phyloP scores from a whole-genome alignment of 139 green algal species.

The Micractinium sp. region DNA sequence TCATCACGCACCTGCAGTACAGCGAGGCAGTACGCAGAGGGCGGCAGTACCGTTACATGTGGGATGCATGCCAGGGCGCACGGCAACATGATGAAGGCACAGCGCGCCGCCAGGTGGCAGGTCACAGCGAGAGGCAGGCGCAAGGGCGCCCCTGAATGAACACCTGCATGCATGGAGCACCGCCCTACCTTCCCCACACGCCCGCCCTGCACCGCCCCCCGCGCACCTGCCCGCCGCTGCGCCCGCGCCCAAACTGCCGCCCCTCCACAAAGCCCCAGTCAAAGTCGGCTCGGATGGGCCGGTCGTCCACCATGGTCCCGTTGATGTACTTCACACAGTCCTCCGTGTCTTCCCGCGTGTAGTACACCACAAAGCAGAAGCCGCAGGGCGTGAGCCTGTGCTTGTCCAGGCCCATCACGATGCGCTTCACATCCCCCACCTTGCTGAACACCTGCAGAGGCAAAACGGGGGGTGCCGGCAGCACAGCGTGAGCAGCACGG shows the following conservation, averaged over 20 bases:
- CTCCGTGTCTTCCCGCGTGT: conserved; percentile 83
- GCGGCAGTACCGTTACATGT: too few relatives aligned
- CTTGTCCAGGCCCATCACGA: conserved; percentile 98
- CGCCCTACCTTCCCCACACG: neutral
- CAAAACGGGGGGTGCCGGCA: too few relatives aligned
- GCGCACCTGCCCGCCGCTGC: conserved; percentile 91
- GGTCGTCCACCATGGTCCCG: conserved; percentile 93
- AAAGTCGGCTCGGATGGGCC: conserved; percentile 93
- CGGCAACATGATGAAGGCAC: neutral
- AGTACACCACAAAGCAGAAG: conserved; percentile 97
- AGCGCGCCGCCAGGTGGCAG: neutral
- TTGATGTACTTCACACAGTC: conserved; percentile 89
- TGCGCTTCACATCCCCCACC: conserved; percentile 83
- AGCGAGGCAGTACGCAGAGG: too few relatives aligned
- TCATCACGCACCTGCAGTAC: conserved; percentile 91
- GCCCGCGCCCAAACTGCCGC: conserved; percentile 93
- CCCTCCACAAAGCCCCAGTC: conserved; percentile 98
- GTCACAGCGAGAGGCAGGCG: too few relatives aligned
- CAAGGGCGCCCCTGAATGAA: too few relatives aligned
- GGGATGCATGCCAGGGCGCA: neutral
- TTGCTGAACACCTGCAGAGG: conserved; percentile 69
- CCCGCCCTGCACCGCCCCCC: neutral
- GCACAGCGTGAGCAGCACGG: too few relatives aligned
- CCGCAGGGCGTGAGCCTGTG: conserved; percentile 93
- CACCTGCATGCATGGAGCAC: neutral